A percentile compares a stretch with the other conserved stretches of the same genome.
Conservation (phyloP, 129 eudicot genomes). For the Cynara cardunculus region DNA sequence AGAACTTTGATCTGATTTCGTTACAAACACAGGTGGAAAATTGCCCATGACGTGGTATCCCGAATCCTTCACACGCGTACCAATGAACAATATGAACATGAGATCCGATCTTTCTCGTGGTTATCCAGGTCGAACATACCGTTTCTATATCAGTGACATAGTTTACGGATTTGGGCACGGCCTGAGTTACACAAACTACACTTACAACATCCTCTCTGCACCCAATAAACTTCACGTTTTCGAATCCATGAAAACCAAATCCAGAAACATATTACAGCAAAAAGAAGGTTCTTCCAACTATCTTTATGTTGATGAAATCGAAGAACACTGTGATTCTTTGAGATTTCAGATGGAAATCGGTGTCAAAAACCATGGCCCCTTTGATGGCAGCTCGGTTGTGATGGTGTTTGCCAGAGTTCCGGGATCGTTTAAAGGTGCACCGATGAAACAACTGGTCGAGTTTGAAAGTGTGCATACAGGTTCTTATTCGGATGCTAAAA, state of each 20-base stretch:
- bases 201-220: conserved; percentile 52
- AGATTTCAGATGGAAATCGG: conserved; percentile 52
- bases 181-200: conserved; percentile 61
- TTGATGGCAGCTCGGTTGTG: conserved; percentile 62
- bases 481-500: conserved; percentile 29
- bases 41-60: conserved; percentile 94
- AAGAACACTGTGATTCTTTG: conserved; percentile 53
- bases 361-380: conserved; percentile 53
- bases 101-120: conserved; percentile 55
- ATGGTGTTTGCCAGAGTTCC: conserved; percentile 49
- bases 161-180: conserved; percentile 83
- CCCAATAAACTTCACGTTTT: conserved; percentile 44
- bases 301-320: conserved; percentile 46
- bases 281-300: conserved; percentile 29
- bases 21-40: conserved; percentile 61
- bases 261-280: conserved; percentile 24
- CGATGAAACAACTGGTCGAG: conserved; percentile 65
- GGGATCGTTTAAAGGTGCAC: conserved; percentile 44
- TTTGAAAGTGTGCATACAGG: conserved; percentile 54
- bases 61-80: conserved; percentile 60
- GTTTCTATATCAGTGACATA: conserved; percentile 69
- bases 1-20: not conserved
- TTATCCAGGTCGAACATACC: conserved; percentile 90
- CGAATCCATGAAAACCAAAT: conserved; percentile 21
- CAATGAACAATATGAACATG: conserved; percentile 96